Base-by-base conservation (phyloP, 306 rosid species). In the Rosa chinensis region DNA sequence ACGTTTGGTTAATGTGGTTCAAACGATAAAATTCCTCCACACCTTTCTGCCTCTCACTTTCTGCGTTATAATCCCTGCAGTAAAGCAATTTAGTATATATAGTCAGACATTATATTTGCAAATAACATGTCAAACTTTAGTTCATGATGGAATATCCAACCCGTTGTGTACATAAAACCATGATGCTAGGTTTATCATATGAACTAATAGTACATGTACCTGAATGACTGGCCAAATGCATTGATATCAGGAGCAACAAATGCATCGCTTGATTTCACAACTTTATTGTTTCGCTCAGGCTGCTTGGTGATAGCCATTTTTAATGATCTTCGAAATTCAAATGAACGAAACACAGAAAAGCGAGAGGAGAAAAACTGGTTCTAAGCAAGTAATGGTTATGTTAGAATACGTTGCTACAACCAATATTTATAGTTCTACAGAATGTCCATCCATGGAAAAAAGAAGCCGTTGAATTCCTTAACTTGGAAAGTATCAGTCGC, bases 1-100 rank as follows among this genome's bases (percentile, higher is more conserved):
- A 72, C 62, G 86, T 83, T 20, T 84, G 86, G 75, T 79, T 63
- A 25, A 76, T 71, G 70, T 79, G 86, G 49, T 85, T 82, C 68
- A 75, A 17, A 47, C 39, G 43, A 5, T 85, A 85, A 56, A 85
- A 44, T 28, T 52, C 37, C n/a, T 70, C 59, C 62, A 66, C 67
- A 1, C 40, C 7, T 5, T 40, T 43, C 74, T 39, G 80, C 39
- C 62, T 52, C 70, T 77, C 74, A 13, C 47, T 77, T 10, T 77
- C 42, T 20, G 10, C 66, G 52, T 77, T 37, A 20, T 40, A 52
- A 10, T 66, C 77, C 74, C 88, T 81, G 78, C 42, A 76, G 56
- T 12, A 6, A 13, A 62, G 42, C 42, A 62, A 10, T 62, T 35
- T 10, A 23, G 0, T 32, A n/a, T 6, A 62, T 3, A 11, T 10